Percentiles rank a stretch among this genome's conserved stretches.
phyloP scores from a whole-genome alignment of 208 protist genomes.

The Trypanosoma cruzi region DNA sequence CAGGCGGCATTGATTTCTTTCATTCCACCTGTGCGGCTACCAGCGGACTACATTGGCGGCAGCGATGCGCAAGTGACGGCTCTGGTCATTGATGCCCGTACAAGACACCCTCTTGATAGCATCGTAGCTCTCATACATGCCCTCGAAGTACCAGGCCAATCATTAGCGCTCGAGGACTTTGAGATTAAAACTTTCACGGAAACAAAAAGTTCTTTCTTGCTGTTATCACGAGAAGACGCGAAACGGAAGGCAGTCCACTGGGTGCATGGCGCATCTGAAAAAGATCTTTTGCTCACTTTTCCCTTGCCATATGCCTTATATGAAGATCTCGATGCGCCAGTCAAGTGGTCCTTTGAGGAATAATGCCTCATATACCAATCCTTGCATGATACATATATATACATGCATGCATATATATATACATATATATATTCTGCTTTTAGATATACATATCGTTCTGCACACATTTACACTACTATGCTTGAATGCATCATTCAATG shows the following conservation, averaged over 20 bases:
- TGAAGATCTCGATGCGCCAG: constrained; percentile 38
- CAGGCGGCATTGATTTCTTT: neutral
- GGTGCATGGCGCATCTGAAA: constrained; percentile 25
- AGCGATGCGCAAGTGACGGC: neutral
- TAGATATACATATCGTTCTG: neutral
- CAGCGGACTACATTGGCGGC: constrained; percentile 10
- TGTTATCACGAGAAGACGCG: constrained; percentile 38
- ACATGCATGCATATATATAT: neutral
- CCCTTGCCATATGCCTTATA: constrained; percentile 29
- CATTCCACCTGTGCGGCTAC: neutral
- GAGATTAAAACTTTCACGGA: constrained; percentile 23
- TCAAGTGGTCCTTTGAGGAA: constrained; percentile 25
- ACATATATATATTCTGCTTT: no score
- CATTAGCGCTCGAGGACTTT: constrained; percentile 59
- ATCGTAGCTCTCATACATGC: constrained; percentile 10
- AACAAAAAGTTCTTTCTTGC: constrained; percentile 29
- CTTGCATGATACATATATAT: neutral
- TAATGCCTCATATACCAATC: neutral
- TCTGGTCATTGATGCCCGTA: constrained; percentile 14
- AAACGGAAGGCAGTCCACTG: constrained; percentile 30
- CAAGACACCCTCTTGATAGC: neutral
- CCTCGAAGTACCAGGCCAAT: constrained; percentile 30
- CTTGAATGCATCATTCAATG: no score
- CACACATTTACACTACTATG: no score
- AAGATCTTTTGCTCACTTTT: constrained; percentile 23